Base-by-base conservation (phyloP, 2,329 filamentous ascomycete species). In the Rhinocladiella similis region DNA sequence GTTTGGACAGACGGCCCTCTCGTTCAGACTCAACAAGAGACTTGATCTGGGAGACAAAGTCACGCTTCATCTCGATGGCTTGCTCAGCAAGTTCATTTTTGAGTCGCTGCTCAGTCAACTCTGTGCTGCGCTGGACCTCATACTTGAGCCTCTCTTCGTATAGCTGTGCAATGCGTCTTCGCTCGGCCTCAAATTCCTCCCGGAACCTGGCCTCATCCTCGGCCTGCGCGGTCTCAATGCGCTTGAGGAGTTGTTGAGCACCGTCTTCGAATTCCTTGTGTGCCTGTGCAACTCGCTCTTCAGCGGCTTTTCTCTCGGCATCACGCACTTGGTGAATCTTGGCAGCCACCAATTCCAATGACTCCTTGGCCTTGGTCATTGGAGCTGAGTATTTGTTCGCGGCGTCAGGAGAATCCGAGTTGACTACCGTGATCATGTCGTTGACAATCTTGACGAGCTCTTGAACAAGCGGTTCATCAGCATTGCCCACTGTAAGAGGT, bases 401-500 rank as follows among this genome's bases (percentile, higher is more conserved):
- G 9, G 58, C 56, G 22, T 65, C 63, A 3, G 59, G 43, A 55
- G 90, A 84, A 71, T 96, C 93, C 56, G 89, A 89, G 72, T 97
- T 96, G 71, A 97, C 87, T 46, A 95, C 90, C 7, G 90, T 86
- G 69, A 99, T 96, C 67, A 99, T 88, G 73, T 96, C 91, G 76
- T 99, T 99, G 66, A 99, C 82, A 76, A 96, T 93, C 77, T 90
- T 93, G 57, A 96, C 91, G 5, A 99, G 80, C 68, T 97, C 91
- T 74, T 97, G 91, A 19, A 97, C 89, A 35, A 96, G 83, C 25
- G 90, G 89, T 70, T 97, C 93, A 57, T 86, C 84, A 51, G 89
- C 90, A 66, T 91, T 83, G 52, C 84, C 81, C 20, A 95, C 83
- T 49, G 82, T 82, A 56, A 97, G 77, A 59, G 91, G 85, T 69